Percentiles rank a stretch among this genome's conserved stretches.
These are phyloP conservation scores for Dianthus caryophyllus DNA, from an alignment of 148 eudicot genomes.

Conservation along the genomic window DNA sequence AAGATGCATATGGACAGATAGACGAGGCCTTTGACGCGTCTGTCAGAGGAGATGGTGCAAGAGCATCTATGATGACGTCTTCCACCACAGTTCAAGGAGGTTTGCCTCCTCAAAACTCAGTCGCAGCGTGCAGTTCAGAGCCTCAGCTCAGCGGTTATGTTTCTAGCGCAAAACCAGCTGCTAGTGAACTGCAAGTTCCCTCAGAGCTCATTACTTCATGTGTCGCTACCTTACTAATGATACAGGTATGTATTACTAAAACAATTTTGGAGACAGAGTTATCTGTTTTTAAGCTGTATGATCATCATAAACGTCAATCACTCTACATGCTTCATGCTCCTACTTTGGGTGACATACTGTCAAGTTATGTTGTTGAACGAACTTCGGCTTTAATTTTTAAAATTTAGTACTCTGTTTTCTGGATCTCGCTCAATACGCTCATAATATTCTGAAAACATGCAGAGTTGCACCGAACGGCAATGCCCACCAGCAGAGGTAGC, in stretches of 20 bases:
- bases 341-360: neutral
- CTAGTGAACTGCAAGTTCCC: slow-evolving; percentile 47
- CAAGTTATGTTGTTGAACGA: neutral
- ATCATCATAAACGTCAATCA: neutral
- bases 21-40: slow-evolving; percentile 57
- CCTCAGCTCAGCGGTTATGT: slow-evolving; percentile 20
- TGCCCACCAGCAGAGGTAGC: slow-evolving; percentile 85
- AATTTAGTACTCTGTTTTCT: slow-evolving; percentile 4
- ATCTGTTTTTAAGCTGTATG: slow-evolving; percentile 1
- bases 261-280: neutral
- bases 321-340: too few species aligned
- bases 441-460: slow-evolving; percentile 29
- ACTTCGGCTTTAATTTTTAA: neutral
- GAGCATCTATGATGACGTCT: slow-evolving; percentile 17
- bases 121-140: slow-evolving; percentile 22
- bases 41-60: slow-evolving; percentile 35
- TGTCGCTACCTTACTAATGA: slow-evolving; percentile 78
- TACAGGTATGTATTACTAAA: slow-evolving; percentile 52
- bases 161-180: slow-evolving; percentile 25
- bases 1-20: slow-evolving; percentile 44
- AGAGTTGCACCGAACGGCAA: slow-evolving; percentile 83
- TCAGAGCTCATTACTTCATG: slow-evolving; percentile 75
- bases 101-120: slow-evolving; percentile 26
- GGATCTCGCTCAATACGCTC: neutral
- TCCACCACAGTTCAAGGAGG: slow-evolving; percentile 19